Conservation (phyloP, 129 eudicot genomes). For the Scalesia atractyloides region DNA sequence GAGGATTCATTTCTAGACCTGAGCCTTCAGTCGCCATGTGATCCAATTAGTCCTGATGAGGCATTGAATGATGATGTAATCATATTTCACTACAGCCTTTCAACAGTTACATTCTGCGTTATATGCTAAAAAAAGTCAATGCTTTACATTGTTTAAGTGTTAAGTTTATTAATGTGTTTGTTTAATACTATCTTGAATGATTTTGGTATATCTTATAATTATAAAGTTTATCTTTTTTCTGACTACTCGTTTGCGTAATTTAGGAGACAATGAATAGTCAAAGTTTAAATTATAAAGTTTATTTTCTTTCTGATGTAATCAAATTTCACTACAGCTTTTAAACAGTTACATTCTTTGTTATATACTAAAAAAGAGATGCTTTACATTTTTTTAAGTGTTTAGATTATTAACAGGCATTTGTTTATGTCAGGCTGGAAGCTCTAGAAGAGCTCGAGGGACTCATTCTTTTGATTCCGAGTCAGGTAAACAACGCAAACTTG, state of each 20-base stretch:
- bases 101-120: neutral
- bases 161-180: too few species aligned
- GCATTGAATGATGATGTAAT: neutral
- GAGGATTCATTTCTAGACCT: too few species aligned
- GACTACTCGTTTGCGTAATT: too few species aligned
- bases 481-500: neutral
- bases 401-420: neutral
- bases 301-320: too few species aligned
- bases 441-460: neutral
- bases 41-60: neutral
- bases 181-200: too few species aligned
- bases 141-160: too few species aligned
- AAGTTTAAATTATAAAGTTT: too few species aligned
- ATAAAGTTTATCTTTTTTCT: too few species aligned
- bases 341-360: neutral
- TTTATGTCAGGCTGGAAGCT: slow-evolving; percentile 2
- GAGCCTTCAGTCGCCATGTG: neutral
- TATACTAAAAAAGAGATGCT: neutral
- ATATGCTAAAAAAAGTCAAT: neutral
- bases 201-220: too few species aligned
- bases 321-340: neutral
- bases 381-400: slow-evolving; percentile 1
- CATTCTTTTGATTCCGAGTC: neutral
- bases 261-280: too few species aligned
- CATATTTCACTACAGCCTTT: neutral